Evolutionary conservation across 2,329 filamentous ascomycete species (phyloP).

Genomic region (Didymella glomerata): DNA sequence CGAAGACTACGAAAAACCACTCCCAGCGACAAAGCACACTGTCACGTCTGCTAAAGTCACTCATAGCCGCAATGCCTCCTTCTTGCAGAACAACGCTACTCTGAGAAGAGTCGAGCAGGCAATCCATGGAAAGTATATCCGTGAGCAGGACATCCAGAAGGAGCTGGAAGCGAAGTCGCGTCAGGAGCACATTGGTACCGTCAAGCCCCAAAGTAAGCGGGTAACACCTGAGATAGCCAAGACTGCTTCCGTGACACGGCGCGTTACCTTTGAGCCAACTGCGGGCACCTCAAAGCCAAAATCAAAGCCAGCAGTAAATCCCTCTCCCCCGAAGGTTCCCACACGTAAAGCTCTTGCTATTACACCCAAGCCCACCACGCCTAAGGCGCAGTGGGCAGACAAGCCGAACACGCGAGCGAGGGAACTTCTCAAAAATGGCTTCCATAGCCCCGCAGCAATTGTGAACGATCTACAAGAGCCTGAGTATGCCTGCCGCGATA

Average conservation of each 20-base stretch:
- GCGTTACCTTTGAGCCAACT: background rate
- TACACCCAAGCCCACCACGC: background rate
- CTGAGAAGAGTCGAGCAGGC: background rate
- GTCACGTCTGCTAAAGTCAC: background rate
- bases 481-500: constrained; percentile 34
- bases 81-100: background rate
- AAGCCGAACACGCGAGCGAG: constrained; percentile 8
- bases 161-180: background rate
- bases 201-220: background rate
- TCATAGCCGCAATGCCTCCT: too few species aligned
- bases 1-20: background rate
- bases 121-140: too few species aligned
- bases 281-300: background rate
- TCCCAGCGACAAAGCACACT: background rate
- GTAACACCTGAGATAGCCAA: background rate
- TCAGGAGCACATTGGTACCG: background rate
- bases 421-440: background rate
- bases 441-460: background rate
- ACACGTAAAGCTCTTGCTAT: background rate
- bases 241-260: background rate
- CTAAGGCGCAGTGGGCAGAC: background rate
- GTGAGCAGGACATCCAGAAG: background rate
- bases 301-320: background rate
- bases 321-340: background rate
- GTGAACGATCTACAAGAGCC: constrained; percentile 26